phyloP scores from a whole-genome alignment of 257 asterid genomes.

The Nicotiana attenuata region DNA sequence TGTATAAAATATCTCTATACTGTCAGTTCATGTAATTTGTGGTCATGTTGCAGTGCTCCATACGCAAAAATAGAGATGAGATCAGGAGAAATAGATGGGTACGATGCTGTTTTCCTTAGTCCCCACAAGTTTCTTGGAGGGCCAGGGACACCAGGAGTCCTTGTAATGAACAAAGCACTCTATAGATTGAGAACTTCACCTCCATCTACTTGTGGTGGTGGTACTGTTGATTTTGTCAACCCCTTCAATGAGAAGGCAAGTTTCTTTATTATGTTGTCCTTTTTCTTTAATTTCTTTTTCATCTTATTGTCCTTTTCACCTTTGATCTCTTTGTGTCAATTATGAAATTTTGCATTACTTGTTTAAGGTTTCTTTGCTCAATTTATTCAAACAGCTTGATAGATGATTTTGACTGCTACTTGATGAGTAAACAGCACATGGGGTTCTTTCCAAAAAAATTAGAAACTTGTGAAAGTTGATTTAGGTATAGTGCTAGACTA shows the following conservation, averaged over 20 bases:
- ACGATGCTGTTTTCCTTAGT: constrained; percentile 43
- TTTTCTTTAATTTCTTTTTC: neutral
- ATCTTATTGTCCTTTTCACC: neutral
- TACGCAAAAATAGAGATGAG: constrained; percentile 54
- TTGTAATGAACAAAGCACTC: constrained; percentile 44
- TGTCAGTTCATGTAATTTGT: no score
- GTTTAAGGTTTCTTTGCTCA: neutral
- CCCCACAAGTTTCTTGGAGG: constrained; percentile 78
- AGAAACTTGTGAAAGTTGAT: neutral
- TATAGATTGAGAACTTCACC: constrained; percentile 47
- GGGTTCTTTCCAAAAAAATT: neutral
- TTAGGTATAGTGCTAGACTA: neutral
- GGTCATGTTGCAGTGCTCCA: constrained; percentile 41
- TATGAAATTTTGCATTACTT: neutral
- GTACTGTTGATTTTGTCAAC: constrained; percentile 56
- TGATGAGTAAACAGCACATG: neutral
- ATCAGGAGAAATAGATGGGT: constrained; percentile 46
- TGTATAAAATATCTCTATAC: no score
- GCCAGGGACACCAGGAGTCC: constrained; percentile 68
- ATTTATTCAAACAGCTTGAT: neutral
- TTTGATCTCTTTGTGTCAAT: neutral
- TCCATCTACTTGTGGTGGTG: constrained; percentile 78
- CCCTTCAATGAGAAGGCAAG: constrained; percentile 38
- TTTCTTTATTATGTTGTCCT: no score
- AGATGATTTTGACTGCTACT: neutral